A percentile compares a stretch with the other conserved stretches of the same genome.
These are phyloP conservation scores for maize (Zea mays) DNA, from an alignment of 176 grass and related monocot genomes.

Conservation along the genomic window DNA sequence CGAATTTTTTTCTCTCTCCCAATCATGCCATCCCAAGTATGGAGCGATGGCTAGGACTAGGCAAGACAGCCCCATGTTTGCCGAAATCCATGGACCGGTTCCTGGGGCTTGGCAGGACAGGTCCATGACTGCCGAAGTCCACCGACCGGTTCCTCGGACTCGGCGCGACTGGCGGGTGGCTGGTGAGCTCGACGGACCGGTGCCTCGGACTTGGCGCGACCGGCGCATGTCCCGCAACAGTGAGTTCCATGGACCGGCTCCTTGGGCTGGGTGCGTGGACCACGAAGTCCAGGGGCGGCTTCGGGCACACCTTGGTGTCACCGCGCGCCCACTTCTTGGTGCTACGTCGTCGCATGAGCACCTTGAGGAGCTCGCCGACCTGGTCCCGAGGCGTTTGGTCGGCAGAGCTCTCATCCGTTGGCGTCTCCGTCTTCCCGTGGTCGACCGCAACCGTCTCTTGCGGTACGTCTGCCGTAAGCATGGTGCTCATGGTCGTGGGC, in stretches of 20 bases:
- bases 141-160: slow-evolving; percentile 27
- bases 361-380: slow-evolving; percentile 36
- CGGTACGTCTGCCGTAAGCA: not conserved
- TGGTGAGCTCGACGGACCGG: slow-evolving; percentile 1
- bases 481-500: not conserved
- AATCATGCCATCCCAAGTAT: slow-evolving; percentile 42
- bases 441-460: not conserved
- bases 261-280: slow-evolving; percentile 27
- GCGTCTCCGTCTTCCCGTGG: not conserved
- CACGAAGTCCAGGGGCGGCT: slow-evolving; percentile 17
- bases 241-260: slow-evolving; percentile 38
- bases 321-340: slow-evolving; percentile 34
- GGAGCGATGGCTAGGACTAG: slow-evolving; percentile 35
- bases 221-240: not conserved
- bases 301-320: slow-evolving; percentile 32
- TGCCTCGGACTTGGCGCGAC: slow-evolving; percentile 25
- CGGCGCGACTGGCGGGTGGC: not conserved
- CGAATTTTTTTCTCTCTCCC: not conserved
- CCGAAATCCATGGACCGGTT: slow-evolving; percentile 26
- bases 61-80: slow-evolving; percentile 2
- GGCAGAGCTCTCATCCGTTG: not conserved
- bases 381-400: slow-evolving; percentile 25
- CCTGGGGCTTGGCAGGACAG: slow-evolving; percentile 2
- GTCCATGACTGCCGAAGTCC: not conserved
- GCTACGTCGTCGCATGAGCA: slow-evolving; percentile 44